phyloP scores from a whole-genome alignment of 805 yeast species.

The Lipomyces spencermartinsiae region DNA sequence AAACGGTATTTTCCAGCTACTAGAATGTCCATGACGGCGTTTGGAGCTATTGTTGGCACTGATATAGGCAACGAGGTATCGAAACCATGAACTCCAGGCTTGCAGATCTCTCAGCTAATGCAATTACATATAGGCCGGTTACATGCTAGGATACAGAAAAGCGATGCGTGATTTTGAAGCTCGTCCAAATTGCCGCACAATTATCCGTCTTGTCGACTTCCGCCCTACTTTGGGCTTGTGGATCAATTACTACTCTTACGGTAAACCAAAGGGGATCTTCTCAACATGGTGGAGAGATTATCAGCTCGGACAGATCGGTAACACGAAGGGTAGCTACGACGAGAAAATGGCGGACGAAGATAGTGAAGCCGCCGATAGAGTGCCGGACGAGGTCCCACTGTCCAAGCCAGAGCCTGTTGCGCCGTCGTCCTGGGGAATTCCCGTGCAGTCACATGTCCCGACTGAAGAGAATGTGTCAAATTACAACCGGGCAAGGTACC shows the following conservation, averaged over 20 bases:
- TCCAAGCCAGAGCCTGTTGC: constrained; percentile 14
- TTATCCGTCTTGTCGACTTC: constrained; percentile 18
- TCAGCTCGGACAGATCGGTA: neutral
- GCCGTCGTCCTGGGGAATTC: constrained; percentile 28
- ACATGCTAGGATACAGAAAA: constrained; percentile 1
- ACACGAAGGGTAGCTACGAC: constrained; percentile 7
- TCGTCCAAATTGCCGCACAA: constrained; percentile 21
- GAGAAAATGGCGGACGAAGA: constrained; percentile 4
- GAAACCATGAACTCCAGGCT: neutral
- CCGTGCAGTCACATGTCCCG: constrained; percentile 4
- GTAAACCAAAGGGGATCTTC: constrained; percentile 22
- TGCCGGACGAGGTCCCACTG: neutral
- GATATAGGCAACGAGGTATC: constrained; percentile 23
- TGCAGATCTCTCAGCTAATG: neutral
- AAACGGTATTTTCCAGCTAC: constrained; percentile 21
- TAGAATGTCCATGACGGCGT: constrained; percentile 22
- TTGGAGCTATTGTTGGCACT: constrained; percentile 25
- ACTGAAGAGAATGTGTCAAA: neutral
- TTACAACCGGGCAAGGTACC: constrained; percentile 12
- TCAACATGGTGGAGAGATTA: constrained; percentile 24
- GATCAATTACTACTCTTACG: constrained; percentile 30
- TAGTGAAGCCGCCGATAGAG: constrained; percentile 9
- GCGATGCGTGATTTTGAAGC: constrained; percentile 20
- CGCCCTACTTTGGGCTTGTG: constrained; percentile 31
- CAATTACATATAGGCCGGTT: constrained; percentile 8